A percentile compares a stretch with the other conserved stretches of the same genome.
phyloP scores from a whole-genome alignment of 306 rosid genomes.

The Quercus cerris region DNA sequence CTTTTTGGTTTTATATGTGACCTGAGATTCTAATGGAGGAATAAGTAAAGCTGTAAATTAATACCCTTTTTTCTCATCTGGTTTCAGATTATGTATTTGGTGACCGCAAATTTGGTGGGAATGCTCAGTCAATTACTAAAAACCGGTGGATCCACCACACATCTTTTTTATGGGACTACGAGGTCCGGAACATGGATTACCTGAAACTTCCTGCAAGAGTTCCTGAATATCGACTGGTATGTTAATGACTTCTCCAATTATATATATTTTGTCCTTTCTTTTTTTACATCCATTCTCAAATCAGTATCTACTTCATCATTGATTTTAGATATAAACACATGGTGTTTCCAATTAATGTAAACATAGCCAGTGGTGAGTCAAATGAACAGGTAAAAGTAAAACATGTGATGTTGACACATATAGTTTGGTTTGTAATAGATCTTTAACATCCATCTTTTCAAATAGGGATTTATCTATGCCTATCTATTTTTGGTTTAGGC shows the following conservation, averaged over 20 bases:
- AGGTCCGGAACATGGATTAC: constrained; percentile 76
- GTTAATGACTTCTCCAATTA: not conserved
- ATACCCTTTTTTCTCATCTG: constrained; percentile 11
- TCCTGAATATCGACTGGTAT: constrained; percentile 77
- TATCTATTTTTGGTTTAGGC: constrained; percentile 45
- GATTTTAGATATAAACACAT: not conserved
- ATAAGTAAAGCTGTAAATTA: constrained; percentile 14
- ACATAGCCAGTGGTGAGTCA: not conserved
- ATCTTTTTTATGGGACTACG: constrained; percentile 90
- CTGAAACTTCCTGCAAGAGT: constrained; percentile 72
- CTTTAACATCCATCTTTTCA: not conserved
- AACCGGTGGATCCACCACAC: constrained; percentile 94
- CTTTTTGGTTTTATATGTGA: not conserved
- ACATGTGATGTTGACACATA: not conserved
- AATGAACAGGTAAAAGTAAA: not conserved
- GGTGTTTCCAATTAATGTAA: not conserved
- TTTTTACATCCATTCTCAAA: not conserved
- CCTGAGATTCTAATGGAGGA: not conserved
- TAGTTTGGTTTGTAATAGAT: not conserved
- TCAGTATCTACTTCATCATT: not conserved
- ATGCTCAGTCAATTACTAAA: constrained; percentile 92
- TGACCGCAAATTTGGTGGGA: constrained; percentile 84
- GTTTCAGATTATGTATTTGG: constrained; percentile 84
- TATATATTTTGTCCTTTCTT: not conserved
- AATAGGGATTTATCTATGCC: not conserved